These are phyloP conservation scores for Carallia pectinifolia DNA, from an alignment of 345 rosid species.

Conservation along the genomic window DNA sequence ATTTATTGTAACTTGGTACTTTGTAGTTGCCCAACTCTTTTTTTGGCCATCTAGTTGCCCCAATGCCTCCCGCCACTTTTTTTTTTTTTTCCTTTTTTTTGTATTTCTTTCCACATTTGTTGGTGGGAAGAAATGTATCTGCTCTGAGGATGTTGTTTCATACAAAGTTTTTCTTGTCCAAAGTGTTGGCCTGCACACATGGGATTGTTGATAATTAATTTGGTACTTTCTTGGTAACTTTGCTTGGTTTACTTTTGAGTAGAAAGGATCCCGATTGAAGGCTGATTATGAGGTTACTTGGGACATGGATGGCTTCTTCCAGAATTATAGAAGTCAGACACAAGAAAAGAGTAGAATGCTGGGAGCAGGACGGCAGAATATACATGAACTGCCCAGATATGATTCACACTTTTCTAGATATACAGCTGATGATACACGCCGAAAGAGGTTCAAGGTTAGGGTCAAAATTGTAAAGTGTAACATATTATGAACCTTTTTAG, in stretches of 20 bases:
- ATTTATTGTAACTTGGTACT: no score
- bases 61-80: no score
- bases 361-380: conserved; percentile 29
- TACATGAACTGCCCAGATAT: conserved; percentile 41
- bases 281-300: conserved; percentile 84
- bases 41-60: no score
- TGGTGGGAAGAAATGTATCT: no score
- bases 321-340: conserved; percentile 45
- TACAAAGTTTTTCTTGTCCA: background rate
- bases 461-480: background rate
- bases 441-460: conserved; percentile 85
- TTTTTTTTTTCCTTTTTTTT: no score
- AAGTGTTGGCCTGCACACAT: background rate
- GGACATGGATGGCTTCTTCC: conserved; percentile 76
- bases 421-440: conserved; percentile 47
- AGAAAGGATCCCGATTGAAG: conserved; percentile 81
- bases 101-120: no score
- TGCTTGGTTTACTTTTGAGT: conserved; percentile 21
- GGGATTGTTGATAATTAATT: background rate
- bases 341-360: conserved; percentile 38
- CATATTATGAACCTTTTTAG: background rate
- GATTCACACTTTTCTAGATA: conserved; percentile 32
- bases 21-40: no score
- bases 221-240: conserved; percentile 13
- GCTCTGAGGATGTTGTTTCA: no score